Evolutionary conservation across 2,329 filamentous ascomycete species (phyloP).

Genomic region (Aspergillus ustus): DNA sequence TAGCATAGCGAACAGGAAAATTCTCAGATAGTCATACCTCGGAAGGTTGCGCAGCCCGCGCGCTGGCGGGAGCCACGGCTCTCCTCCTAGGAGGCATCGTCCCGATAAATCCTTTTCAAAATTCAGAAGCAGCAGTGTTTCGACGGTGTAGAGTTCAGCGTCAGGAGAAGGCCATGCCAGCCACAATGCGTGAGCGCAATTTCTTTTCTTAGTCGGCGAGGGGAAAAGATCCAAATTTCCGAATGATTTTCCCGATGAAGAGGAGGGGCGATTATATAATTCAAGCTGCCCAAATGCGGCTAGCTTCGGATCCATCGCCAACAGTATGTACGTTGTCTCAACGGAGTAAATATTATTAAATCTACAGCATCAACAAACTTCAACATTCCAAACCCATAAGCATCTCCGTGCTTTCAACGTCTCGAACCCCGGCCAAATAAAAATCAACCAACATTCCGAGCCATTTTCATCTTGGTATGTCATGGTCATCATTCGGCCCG

Average conservation of each 20-base stretch:
- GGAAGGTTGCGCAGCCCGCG: conserved; percentile 33
- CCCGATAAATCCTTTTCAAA: conserved; percentile 2
- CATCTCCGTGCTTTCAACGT: too few relatives aligned
- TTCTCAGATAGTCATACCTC: conserved; percentile 37
- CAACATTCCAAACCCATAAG: background rate
- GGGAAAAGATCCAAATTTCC: conserved; percentile 25
- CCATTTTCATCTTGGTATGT: too few relatives aligned
- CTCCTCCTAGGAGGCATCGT: conserved; percentile 45
- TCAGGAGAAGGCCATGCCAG: conserved; percentile 19
- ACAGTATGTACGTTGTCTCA: background rate
- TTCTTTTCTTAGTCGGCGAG: conserved; percentile 27
- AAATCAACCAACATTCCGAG: too few relatives aligned
- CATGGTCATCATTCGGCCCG: background rate
- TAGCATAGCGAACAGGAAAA: conserved; percentile 16
- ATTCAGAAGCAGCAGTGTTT: background rate
- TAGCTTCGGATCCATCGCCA: conserved; percentile 12
- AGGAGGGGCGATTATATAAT: conserved; percentile 21
- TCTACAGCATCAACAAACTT: background rate
- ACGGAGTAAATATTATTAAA: background rate
- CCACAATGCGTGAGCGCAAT: conserved; percentile 21
- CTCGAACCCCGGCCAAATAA: too few relatives aligned
- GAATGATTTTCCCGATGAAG: conserved; percentile 24
- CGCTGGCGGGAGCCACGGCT: conserved; percentile 35
- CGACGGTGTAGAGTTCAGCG: background rate
- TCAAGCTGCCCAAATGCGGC: conserved; percentile 10